A percentile compares a stretch with the other conserved stretches of the same genome.
Conservation (phyloP, 768 basidiomycete species). For the Lactarius quietus region DNA sequence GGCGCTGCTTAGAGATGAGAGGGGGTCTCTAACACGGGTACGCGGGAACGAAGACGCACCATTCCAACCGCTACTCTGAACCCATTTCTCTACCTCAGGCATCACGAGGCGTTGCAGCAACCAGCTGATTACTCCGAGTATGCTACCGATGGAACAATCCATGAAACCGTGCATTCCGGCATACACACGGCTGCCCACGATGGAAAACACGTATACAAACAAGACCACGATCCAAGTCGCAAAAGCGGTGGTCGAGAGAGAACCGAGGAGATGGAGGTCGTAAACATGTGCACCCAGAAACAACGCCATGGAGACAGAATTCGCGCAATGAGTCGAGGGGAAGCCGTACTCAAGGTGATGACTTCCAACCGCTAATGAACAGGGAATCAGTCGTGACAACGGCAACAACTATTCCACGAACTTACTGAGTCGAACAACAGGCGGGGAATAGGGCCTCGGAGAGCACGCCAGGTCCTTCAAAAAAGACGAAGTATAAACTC, state of each 20-base stretch:
- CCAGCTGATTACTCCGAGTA: constrained; percentile 71
- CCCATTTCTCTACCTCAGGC: constrained; percentile 41
- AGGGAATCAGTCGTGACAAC: not conserved
- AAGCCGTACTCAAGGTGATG: constrained; percentile 94
- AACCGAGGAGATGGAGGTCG: constrained; percentile 40
- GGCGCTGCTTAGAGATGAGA: constrained; percentile 43
- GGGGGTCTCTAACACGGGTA: constrained; percentile 2
- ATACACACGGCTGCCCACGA: constrained; percentile 79
- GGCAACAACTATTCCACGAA: constrained; percentile 10
- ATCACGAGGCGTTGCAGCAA: constrained; percentile 36
- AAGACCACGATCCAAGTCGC: constrained; percentile 41
- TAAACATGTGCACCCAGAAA: constrained; percentile 64
- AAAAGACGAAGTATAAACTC: constrained; percentile 85
- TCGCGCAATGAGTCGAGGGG: constrained; percentile 93
- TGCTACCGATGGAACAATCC: constrained; percentile 61
- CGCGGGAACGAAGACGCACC: constrained; percentile 30
- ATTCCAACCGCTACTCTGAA: constrained; percentile 37
- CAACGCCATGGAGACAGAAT: constrained; percentile 84
- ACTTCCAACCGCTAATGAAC: constrained; percentile 57
- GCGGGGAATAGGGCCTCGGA: constrained; percentile 87
- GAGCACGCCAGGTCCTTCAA: constrained; percentile 88
- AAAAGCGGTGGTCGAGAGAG: constrained; percentile 48
- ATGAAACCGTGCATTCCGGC: constrained; percentile 87
- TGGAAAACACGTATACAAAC: constrained; percentile 58
- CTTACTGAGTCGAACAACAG: constrained; percentile 85